phyloP scores from a whole-genome alignment of 768 basidiomycete genomes.

The Suillus americanus region DNA sequence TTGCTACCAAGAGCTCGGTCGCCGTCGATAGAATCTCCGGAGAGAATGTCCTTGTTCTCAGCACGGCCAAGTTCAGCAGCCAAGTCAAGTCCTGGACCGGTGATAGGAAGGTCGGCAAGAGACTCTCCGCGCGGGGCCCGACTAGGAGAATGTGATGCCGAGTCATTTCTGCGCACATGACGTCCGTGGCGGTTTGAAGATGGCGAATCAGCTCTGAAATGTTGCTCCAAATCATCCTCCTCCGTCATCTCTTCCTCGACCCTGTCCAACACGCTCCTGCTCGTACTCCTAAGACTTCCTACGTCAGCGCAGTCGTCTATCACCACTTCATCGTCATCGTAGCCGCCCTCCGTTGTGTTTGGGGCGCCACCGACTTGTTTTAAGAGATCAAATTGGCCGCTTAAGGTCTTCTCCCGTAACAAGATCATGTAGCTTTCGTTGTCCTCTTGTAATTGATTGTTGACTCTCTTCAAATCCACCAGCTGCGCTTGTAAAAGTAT shows the following conservation, averaged over 20 bases:
- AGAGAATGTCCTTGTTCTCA: slow-evolving; percentile 81
- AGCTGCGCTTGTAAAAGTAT: slow-evolving; percentile 84
- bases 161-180: slow-evolving; percentile 54
- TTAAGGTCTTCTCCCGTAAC: slow-evolving; percentile 86
- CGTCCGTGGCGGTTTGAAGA: slow-evolving; percentile 43
- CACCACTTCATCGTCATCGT: slow-evolving; percentile 31
- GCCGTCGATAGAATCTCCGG: slow-evolving; percentile 52
- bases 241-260: slow-evolving; percentile 53
- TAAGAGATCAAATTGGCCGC: slow-evolving; percentile 80
- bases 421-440: slow-evolving; percentile 97
- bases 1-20: slow-evolving; percentile 47
- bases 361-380: slow-evolving; percentile 58
- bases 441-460: slow-evolving; percentile 88
- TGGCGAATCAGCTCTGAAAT: slow-evolving; percentile 36
- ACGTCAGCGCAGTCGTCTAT: slow-evolving; percentile 43
- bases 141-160: slow-evolving; percentile 47
- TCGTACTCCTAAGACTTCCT: slow-evolving; percentile 56
- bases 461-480: slow-evolving; percentile 83
- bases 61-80: slow-evolving; percentile 91
- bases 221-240: slow-evolving; percentile 43
- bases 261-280: slow-evolving; percentile 59
- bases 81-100: slow-evolving; percentile 85
- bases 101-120: slow-evolving; percentile 83
- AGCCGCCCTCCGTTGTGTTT: slow-evolving; percentile 40
- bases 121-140: slow-evolving; percentile 65